Evolutionary conservation across 208 protist species (phyloP), one percentile per base, ranked within the genome.

Genomic region (Dictyostelium gargantuum): DNA sequence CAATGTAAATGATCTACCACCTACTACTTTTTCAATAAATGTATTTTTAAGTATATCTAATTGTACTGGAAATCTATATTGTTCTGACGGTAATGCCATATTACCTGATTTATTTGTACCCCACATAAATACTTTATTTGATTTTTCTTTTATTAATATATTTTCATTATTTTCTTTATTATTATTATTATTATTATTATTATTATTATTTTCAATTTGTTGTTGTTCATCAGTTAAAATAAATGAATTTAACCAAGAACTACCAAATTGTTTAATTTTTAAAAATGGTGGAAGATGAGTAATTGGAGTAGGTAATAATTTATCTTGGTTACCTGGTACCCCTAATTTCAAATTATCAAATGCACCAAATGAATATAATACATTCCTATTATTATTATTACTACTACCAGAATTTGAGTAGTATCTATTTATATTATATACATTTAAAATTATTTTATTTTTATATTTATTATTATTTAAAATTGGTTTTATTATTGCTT

Each of bases 71-170:
- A 63, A 76, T 76, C n/a, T 86, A 61, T 77, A 86, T 19, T 58
- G 44, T 26, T 75, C 40, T 1, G 29, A 13, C 26, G 81, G 81
- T 38, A 86, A 26, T 76, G 63, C 68, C 66, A 86, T 74, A 46
- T 86, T 73, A 35, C 81, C 81, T 26, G 40, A 40, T 21, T 23
- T 46, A 48, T 86, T 86, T 13, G 44, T 86, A 35, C 81, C 81
- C 81, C 81, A 86, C 81, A 86, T 86, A 6, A 38, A 86, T 15
- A 86, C 29, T 63, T 50, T 38, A 56, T 56, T 74, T 70, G 63
- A 70, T n/a, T n/a, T n/a, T n/a, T n/a, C n/a, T n/a, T n/a, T n/a
- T n/a, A n/a, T n/a, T n/a, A n/a, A n/a, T 23, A 56, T 23, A 19
- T 11, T 17, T 56, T 8, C 6, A 56, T 56, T 13, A 50, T 50